These are phyloP conservation scores for Yamadazyma oceani DNA, from an alignment of 1,139 yeast species.

Conservation along the genomic window DNA sequence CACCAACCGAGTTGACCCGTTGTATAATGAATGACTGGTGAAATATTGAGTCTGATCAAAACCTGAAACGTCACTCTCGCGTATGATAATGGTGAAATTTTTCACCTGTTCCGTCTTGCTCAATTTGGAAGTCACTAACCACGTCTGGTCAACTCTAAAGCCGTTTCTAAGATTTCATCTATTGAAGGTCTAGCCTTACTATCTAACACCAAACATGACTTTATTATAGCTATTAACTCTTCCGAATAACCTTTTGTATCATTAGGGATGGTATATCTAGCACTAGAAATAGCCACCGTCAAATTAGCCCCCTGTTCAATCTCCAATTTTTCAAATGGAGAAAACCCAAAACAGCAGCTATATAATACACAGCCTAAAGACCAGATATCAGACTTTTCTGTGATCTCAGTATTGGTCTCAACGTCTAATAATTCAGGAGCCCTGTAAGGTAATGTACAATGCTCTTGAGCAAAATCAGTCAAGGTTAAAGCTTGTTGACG, in stretches of 20 bases:
- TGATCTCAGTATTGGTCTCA: conserved; percentile 58
- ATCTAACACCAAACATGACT: conserved; percentile 59
- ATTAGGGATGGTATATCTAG: conserved; percentile 64
- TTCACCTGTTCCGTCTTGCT: too few species aligned
- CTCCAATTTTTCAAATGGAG: conserved; percentile 88
- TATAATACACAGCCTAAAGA: conserved; percentile 83
- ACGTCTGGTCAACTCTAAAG: conserved; percentile 32
- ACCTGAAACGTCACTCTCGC: background rate
- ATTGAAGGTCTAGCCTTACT: conserved; percentile 61
- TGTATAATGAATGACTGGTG: too few species aligned
- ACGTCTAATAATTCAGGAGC: conserved; percentile 90
- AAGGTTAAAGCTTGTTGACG: conserved; percentile 73
- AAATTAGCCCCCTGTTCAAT: conserved; percentile 80
- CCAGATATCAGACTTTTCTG: conserved; percentile 86
- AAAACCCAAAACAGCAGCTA: conserved; percentile 71
- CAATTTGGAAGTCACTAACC: too few species aligned
- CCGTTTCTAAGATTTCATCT: conserved; percentile 54
- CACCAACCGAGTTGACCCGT: too few species aligned
- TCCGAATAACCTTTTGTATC: conserved; percentile 47
- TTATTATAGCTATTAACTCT: conserved; percentile 55
- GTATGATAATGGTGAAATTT: conserved; percentile 1
- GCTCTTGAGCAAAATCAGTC: conserved; percentile 82
- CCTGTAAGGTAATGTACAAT: conserved; percentile 82
- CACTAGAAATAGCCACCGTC: conserved; percentile 72
- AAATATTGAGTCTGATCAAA: background rate